Base-by-base conservation (phyloP, 495 filamentous ascomycete genomes). In the Baudoinia panamericana region DNA sequence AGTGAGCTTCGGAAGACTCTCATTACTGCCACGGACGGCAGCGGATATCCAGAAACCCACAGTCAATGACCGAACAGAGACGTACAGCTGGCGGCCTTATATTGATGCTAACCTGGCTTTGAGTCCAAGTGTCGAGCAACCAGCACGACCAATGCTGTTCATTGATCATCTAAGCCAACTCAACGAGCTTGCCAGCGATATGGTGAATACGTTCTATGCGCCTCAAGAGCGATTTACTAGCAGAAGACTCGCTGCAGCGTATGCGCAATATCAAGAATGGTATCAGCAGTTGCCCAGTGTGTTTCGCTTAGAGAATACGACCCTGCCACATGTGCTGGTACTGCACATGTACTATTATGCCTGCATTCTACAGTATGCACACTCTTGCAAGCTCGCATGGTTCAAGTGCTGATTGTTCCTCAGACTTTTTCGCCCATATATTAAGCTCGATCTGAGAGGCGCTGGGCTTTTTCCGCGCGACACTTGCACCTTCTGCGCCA, bases 131-230 rank as follows among this genome's bases (percentile, higher is more conserved):
- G 13, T 23, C 10, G 31, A 43, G n/a, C 48, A 52, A 34, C 43
- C 43, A 9, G 29, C 32, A 9, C 48, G 38, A 0, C 44, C 48
- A 12, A 47, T 43, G 38, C 16, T 47, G 21, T 74, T 71, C 24
- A 66, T 75, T 9, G 73, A 72, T 48, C 70, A 68, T 43, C 70
- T 77, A 41, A 75, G 71, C 50, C 71, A 73, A 43, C 66, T 82
- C 24, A 76, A 74, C 40, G 77, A 81, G 55, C 68, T 81, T 9
- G 68, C 80, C 3, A 75, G 78, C 39, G 67, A 78, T 48, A 69
- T 70, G 9, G 55, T 80, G n/a, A 75, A 72, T 46, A 63, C 73
- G 17, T 62, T 80, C 7, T 75, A 76, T 50, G 70, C 75, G 0
- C 77, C 78, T 2, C 71, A 67, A 16, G 60, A 69, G 35, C 66